These are phyloP conservation scores for Termitomyces sp. DNA, from an alignment of 768 basidiomycete genomes.

Conservation along the genomic window DNA sequence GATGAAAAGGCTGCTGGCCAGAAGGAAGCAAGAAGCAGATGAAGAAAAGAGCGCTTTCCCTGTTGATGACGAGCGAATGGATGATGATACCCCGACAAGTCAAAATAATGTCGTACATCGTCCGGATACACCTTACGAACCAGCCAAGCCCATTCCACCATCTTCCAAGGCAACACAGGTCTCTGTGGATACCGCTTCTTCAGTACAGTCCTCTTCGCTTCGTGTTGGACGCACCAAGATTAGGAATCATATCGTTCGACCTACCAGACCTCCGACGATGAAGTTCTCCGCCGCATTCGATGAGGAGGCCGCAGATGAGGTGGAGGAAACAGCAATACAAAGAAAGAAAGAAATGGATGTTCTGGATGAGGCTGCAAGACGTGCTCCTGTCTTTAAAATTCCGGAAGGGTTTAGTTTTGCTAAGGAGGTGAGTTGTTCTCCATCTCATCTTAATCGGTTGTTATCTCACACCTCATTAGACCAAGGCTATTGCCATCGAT, in stretches of 20 bases:
- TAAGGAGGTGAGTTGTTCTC: conserved; percentile 41
- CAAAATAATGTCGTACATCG: conserved; percentile 10
- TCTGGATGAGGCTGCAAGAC: conserved; percentile 53
- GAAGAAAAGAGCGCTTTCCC: conserved; percentile 28
- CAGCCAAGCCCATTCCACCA: conserved; percentile 18
- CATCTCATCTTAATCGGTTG: not conserved
- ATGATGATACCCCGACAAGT: conserved; percentile 13
- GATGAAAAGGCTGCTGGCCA: conserved; percentile 70
- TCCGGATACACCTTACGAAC: conserved; percentile 14
- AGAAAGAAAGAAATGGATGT: conserved; percentile 37
- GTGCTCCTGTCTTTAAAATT: conserved; percentile 51
- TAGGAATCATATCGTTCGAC: conserved; percentile 59
- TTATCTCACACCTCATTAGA: conserved; percentile 19
- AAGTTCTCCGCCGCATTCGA: conserved; percentile 68
- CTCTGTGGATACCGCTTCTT: conserved; percentile 21
- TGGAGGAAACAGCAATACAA: conserved; percentile 25
- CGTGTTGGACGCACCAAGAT: conserved; percentile 61
- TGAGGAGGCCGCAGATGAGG: conserved; percentile 44
- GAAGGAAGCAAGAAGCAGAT: conserved; percentile 53
- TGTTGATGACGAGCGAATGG: conserved; percentile 24
- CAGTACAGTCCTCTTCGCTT: conserved; percentile 44
- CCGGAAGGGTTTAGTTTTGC: conserved; percentile 66
- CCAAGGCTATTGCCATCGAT: conserved; percentile 32
- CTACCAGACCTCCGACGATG: conserved; percentile 38
- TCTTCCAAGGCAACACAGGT: conserved; percentile 27